Conservation (phyloP, 371 early-diverging fungal species). For the Coemansia sp. region DNA sequence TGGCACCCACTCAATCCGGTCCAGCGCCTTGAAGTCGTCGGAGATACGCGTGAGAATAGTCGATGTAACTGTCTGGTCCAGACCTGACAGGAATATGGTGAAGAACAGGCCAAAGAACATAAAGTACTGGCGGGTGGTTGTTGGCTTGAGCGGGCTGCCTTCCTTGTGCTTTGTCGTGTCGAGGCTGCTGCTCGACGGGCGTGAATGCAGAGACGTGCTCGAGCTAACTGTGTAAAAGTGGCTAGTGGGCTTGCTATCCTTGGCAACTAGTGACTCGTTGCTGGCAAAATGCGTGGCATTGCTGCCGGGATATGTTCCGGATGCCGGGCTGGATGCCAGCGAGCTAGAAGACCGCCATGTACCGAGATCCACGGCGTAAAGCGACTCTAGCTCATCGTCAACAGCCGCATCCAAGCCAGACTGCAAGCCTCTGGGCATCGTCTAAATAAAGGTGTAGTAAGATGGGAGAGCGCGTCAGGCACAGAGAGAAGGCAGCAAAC, state of each 20-base stretch:
- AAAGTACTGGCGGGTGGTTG: conserved; percentile 13
- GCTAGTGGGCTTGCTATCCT: not conserved
- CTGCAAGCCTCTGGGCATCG: not conserved
- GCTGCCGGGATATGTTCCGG: not conserved
- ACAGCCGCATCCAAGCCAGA: not conserved
- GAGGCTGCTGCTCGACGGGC: not conserved
- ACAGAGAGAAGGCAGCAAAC: not conserved
- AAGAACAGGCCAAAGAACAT: conserved; percentile 48
- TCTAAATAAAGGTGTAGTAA: not conserved
- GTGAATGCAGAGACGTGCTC: conserved; percentile 4
- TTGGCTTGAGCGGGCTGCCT: not conserved
- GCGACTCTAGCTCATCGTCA: not conserved
- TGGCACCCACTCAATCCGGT: conserved; percentile 68
- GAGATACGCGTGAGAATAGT: conserved; percentile 68
- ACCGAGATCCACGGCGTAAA: conserved; percentile 2
- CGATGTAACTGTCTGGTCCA: conserved; percentile 75
- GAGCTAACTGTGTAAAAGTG: not conserved
- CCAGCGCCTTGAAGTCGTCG: conserved; percentile 67
- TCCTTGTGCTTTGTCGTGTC: not conserved
- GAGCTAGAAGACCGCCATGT: conserved; percentile 2
- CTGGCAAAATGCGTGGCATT: conserved; percentile 6
- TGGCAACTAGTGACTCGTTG: conserved; percentile 17
- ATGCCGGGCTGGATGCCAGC: not conserved
- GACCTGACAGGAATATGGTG: conserved; percentile 61
- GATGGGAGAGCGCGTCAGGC: not conserved